Percentiles rank a stretch among this genome's conserved stretches.
Conservation (phyloP, 78 protist species). For the Dictyostelium purpureum region DNA sequence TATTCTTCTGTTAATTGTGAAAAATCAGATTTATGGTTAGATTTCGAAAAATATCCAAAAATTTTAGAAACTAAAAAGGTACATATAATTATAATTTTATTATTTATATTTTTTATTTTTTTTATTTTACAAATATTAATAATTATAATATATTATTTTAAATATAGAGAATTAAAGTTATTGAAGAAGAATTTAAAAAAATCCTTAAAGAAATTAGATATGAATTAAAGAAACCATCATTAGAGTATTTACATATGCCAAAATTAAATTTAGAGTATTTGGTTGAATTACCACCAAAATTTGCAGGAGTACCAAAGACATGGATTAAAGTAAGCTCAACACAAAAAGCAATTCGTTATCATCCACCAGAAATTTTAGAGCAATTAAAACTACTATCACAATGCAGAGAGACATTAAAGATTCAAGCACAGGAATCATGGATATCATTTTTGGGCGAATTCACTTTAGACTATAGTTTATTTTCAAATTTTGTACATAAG, state of each 20-base stretch:
- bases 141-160: not conserved
- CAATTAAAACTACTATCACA: constrained; percentile 31
- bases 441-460: constrained; percentile 53
- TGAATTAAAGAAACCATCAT: constrained; percentile 45
- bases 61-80: constrained; percentile 6
- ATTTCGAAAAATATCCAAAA: not conserved
- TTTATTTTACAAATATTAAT: not conserved
- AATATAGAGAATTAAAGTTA: not conserved
- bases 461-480: constrained; percentile 37
- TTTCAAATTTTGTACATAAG: constrained; percentile 8
- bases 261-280: constrained; percentile 43
- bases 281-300: constrained; percentile 55
- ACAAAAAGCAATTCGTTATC: constrained; percentile 31
- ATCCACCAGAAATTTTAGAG: constrained; percentile 15
- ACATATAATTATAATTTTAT: too few relatives aligned
- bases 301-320: constrained; percentile 44
- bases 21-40: constrained; percentile 27
- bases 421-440: constrained; percentile 71
- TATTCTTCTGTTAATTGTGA: constrained; percentile 6
- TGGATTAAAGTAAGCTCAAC: constrained; percentile 80
- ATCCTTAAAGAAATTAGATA: constrained; percentile 35
- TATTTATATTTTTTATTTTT: not conserved
- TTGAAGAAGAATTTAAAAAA: constrained; percentile 18
- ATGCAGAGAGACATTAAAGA: constrained; percentile 11
- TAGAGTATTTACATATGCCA: constrained; percentile 74